Conservation (phyloP, 2,329 filamentous ascomycete genomes). For the Hypoxylon sp. region DNA sequence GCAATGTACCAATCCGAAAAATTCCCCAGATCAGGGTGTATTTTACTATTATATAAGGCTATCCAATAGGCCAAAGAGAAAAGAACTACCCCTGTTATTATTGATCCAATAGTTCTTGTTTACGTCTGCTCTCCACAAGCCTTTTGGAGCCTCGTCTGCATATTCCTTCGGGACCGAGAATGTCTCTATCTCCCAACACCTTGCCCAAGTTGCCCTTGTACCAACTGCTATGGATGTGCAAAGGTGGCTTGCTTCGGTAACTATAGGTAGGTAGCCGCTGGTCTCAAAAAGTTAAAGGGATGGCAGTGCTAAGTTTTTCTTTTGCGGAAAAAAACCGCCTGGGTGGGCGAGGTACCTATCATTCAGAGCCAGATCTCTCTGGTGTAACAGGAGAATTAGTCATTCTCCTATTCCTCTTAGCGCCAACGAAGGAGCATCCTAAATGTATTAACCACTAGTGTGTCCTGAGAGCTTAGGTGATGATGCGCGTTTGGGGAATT, state of each 20-base stretch:
- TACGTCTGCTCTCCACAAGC: constrained; percentile 6
- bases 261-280: not conserved
- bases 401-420: constrained; percentile 29
- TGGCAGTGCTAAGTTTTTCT: not conserved
- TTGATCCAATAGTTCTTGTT: constrained; percentile 32
- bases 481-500: constrained; percentile 26
- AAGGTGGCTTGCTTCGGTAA: constrained; percentile 9
- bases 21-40: constrained; percentile 18
- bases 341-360: not conserved
- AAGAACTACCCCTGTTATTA: constrained; percentile 11
- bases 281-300: not conserved
- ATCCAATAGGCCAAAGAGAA: constrained; percentile 28
- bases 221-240: not conserved
- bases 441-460: constrained; percentile 7
- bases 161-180: constrained; percentile 38
- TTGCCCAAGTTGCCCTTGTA: constrained; percentile 2
- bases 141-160: constrained; percentile 29
- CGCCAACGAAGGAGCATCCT: constrained; percentile 5
- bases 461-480: constrained; percentile 7
- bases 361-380: constrained; percentile 1
- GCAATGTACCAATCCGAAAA: constrained; percentile 10
- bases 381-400: constrained; percentile 23
- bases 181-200: constrained; percentile 1
- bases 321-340: not conserved
- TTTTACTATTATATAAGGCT: constrained; percentile 34